Evolutionary conservation across 2,329 filamentous ascomycete species (phyloP).

Genomic region (Aspergillus phoenicis): DNA sequence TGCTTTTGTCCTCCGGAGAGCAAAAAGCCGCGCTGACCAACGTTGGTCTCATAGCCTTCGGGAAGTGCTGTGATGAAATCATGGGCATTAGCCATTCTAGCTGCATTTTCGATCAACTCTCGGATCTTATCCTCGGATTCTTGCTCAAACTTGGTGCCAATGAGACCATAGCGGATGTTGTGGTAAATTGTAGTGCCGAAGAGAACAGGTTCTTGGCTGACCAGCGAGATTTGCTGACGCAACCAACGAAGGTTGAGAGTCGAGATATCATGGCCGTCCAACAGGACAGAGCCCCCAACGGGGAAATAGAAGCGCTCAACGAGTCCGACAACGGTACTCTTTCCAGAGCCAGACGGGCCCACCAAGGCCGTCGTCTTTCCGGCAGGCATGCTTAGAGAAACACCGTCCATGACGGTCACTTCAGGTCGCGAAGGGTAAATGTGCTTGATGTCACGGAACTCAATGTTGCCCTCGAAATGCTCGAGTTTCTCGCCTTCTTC

Average conservation of each 20-base stretch:
- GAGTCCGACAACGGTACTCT: constrained; percentile 90
- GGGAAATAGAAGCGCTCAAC: constrained; percentile 95
- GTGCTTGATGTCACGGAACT: constrained; percentile 81
- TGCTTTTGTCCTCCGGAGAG: constrained; percentile 96
- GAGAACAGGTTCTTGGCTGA: constrained; percentile 88
- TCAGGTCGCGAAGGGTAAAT: constrained; percentile 94
- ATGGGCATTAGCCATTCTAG: constrained; percentile 89
- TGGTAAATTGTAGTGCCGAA: constrained; percentile 87
- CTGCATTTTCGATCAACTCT: constrained; percentile 75
- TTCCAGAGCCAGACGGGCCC: constrained; percentile 90
- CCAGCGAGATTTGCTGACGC: constrained; percentile 86
- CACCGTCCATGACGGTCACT: constrained; percentile 82
- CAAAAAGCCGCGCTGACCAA: constrained; percentile 92
- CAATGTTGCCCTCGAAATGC: constrained; percentile 73
- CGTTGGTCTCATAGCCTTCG: constrained; percentile 88
- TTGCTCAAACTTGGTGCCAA: constrained; percentile 76
- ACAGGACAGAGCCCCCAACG: constrained; percentile 72
- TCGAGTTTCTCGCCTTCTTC: constrained; percentile 73
- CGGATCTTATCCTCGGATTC: constrained; percentile 68
- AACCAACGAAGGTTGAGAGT: constrained; percentile 87
- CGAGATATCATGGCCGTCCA: constrained; percentile 82
- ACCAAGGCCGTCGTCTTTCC: constrained; percentile 93
- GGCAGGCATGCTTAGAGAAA: constrained; percentile 77
- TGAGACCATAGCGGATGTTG: constrained; percentile 88
- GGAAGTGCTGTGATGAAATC: constrained; percentile 83